Base-by-base conservation (phyloP, 345 rosid genomes). In the Populus euphratica region DNA sequence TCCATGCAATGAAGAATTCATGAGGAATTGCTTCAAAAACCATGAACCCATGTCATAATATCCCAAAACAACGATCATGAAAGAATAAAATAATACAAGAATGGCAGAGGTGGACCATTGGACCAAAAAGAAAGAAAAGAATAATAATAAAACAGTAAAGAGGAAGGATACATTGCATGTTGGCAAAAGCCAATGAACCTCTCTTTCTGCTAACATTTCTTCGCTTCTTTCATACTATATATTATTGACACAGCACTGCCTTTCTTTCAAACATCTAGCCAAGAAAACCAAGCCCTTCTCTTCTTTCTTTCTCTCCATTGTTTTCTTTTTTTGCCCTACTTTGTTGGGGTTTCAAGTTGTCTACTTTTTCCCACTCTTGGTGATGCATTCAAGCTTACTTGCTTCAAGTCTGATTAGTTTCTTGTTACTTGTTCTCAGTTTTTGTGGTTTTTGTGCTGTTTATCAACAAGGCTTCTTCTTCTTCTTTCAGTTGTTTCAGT, bases 81-180 rank as follows among this genome's bases (percentile, higher is more conserved):
- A 9, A 59, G 64, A 9, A 11, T 59, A 59, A 11, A 59, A 59
- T n/a, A 59, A 59, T 59, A 59, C 64, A 59, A 59, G 64, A 59
- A 44, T n/a, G 77, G 69, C 69, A 21, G 25, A 33, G 81, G 63
- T 35, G 70, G 49, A 38, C 77, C 80, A 65, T 74, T 76, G 64
- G 76, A 71, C 69, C 77, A 61, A 50, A 33, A 8, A 64, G 80
- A 78, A 54, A 54, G 61, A n/a, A 59, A 23, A 23, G 64, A 59
- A 47, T 47, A 47, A 47, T 47, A 47, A 77, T 35, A 56, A 68
- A 74, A 44, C 72, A 61, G 69, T 62, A 69, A 69, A 70, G 29
- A 5, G 84, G 81, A 86, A 79, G 81, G 79, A 83, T 88, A 73
- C 91, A 86, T 74, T 88, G 91, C 89, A 88, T 82, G 79, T 71